A percentile compares a stretch with the other conserved stretches of the same genome.
These are phyloP conservation scores for Mortierella sp. DNA, from an alignment of 371 early-diverging fungal species.

Conservation along the genomic window DNA sequence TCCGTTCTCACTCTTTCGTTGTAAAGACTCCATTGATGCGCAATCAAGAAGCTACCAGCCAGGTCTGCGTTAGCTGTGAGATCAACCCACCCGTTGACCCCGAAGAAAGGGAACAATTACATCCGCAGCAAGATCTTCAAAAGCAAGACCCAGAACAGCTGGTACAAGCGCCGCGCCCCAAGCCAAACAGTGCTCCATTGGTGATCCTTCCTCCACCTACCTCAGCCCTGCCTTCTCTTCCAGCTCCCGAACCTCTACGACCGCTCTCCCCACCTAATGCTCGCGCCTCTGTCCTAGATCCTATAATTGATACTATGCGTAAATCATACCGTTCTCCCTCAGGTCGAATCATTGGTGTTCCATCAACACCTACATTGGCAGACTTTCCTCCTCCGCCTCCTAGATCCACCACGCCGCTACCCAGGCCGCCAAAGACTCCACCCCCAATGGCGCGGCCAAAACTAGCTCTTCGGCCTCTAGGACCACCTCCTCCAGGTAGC, in stretches of 20 bases:
- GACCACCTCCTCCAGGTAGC: slow-evolving; percentile 4
- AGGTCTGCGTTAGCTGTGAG: slow-evolving; percentile 43
- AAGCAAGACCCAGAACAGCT: not conserved
- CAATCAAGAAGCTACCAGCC: slow-evolving; percentile 44
- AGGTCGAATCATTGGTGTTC: slow-evolving; percentile 12
- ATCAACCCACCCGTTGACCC: slow-evolving; percentile 42
- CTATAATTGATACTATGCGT: slow-evolving; percentile 14
- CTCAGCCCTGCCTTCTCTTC: slow-evolving; percentile 7
- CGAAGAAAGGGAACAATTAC: slow-evolving; percentile 7
- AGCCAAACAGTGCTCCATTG: not conserved
- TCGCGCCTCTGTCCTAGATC: slow-evolving; percentile 32
- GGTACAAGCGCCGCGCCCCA: not conserved
- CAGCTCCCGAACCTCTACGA: slow-evolving; percentile 9
- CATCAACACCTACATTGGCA: not conserved
- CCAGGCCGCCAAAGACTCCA: slow-evolving; percentile 20
- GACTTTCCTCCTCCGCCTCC: slow-evolving; percentile 16
- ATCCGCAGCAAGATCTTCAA: not conserved
- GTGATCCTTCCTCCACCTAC: slow-evolving; percentile 9
- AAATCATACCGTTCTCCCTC: slow-evolving; percentile 24
- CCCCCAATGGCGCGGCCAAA: slow-evolving; percentile 11
- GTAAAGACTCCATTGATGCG: slow-evolving; percentile 45
- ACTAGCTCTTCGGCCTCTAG: slow-evolving; percentile 7
- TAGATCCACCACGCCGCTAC: slow-evolving; percentile 18
- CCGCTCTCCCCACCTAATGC: slow-evolving; percentile 8
- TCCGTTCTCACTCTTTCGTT: not conserved